These are phyloP conservation scores for Xylaria palmicola DNA, from an alignment of 495 filamentous ascomycete genomes.

Conservation along the genomic window DNA sequence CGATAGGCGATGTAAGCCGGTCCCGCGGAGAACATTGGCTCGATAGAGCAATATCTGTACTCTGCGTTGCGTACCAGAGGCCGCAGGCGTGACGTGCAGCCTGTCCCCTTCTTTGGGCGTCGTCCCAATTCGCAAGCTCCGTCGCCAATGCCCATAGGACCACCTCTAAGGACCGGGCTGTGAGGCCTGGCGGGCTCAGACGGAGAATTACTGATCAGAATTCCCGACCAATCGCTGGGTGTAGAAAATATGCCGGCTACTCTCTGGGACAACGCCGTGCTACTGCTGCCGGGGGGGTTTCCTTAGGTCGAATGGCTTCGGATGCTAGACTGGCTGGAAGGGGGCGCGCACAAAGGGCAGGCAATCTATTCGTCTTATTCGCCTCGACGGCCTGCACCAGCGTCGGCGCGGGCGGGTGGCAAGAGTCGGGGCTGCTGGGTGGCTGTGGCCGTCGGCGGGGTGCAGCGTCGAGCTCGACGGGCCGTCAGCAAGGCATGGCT, in stretches of 20 bases:
- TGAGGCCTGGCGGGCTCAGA: not conserved
- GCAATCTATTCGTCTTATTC: slow-evolving; percentile 23
- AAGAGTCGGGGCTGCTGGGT: slow-evolving; percentile 7
- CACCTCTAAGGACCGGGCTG: not conserved
- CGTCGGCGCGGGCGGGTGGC: slow-evolving; percentile 8
- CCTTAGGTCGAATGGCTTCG: slow-evolving; percentile 11
- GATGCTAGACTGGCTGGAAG: not conserved
- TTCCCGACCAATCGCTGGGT: slow-evolving; percentile 26
- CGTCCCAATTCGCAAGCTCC: slow-evolving; percentile 14
- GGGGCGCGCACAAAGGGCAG: slow-evolving; percentile 4
- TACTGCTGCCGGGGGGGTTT: slow-evolving; percentile 3
- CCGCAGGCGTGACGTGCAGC: not conserved
- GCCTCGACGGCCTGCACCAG: slow-evolving; percentile 2
- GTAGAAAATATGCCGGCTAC: slow-evolving; percentile 17
- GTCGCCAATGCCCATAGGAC: slow-evolving; percentile 4
- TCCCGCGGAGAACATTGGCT: no score
- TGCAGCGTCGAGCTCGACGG: slow-evolving; percentile 24
- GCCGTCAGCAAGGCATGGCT: slow-evolving; percentile 19
- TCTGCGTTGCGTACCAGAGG: no score
- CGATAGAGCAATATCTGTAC: no score
- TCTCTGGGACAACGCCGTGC: slow-evolving; percentile 10
- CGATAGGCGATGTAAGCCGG: not conserved
- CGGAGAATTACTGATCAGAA: slow-evolving; percentile 22
- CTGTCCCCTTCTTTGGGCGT: not conserved
- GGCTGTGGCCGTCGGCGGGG: no score